Conservation (phyloP, 2,329 filamentous ascomycete genomes). For the Cladosporium sp. region DNA sequence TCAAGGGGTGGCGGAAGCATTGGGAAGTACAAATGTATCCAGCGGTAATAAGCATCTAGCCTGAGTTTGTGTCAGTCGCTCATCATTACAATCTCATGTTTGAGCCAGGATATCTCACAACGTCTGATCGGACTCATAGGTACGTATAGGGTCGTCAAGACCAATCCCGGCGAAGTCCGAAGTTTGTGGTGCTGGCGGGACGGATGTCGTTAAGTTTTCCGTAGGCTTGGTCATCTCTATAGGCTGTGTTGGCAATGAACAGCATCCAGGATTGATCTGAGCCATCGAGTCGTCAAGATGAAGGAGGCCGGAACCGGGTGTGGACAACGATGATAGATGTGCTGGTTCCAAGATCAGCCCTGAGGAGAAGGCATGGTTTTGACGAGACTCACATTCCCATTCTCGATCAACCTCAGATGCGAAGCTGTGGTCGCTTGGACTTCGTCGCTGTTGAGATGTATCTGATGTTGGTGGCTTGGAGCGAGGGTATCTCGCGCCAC, state of each 20-base stretch:
- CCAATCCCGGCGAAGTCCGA: background rate
- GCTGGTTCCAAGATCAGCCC: background rate
- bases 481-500: conserved; percentile 14
- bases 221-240: background rate
- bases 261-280: background rate
- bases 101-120: background rate
- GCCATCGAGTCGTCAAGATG: background rate
- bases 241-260: conserved; percentile 5
- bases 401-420: conserved; percentile 5
- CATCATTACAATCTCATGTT: background rate
- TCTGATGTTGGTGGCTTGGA: background rate
- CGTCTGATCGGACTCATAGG: background rate
- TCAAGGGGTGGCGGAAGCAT: conserved; percentile 49
- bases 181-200: background rate
- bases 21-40: conserved; percentile 54
- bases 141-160: background rate
- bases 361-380: background rate
- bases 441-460: background rate
- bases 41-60: conserved; percentile 54
- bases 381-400: conserved; percentile 4
- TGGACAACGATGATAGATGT: conserved; percentile 3
- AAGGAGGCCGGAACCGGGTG: conserved; percentile 2
- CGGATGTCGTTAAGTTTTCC: background rate
- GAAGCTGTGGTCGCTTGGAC: conserved; percentile 2
- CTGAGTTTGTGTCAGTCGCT: conserved; percentile 30